Evolutionary conservation across 306 rosid genomes (phyloP).

Genomic region (Bauhinia variegata): DNA sequence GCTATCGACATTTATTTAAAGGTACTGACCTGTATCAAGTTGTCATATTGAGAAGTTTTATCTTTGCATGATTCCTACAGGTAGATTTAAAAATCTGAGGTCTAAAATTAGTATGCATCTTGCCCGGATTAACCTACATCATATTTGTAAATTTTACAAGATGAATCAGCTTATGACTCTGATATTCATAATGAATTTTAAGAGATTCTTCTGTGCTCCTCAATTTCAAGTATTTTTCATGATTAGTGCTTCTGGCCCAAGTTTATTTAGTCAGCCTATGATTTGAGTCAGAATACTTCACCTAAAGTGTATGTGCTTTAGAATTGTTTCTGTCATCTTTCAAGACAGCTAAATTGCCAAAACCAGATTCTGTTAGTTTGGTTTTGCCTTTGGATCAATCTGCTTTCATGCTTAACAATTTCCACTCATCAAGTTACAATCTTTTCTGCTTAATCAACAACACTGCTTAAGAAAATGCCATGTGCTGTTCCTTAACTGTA

Average conservation of each 20-base stretch:
- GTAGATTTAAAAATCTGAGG: neutral
- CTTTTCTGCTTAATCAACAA: neutral
- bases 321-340: neutral
- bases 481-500: slow-evolving; percentile 8
- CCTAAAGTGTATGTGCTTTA: slow-evolving; percentile 4
- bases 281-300: slow-evolving; percentile 9
- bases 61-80: neutral
- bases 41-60: neutral
- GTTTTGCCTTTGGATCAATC: neutral
- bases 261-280: slow-evolving; percentile 16
- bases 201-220: neutral
- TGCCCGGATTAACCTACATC: slow-evolving; percentile 2
- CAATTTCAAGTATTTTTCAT: neutral
- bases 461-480: slow-evolving; percentile 2
- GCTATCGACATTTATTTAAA: slow-evolving; percentile 91
- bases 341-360: neutral
- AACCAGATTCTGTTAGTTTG: slow-evolving; percentile 11
- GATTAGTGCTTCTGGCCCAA: neutral
- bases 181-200: no score
- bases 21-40: slow-evolving; percentile 50
- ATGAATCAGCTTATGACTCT: no score
- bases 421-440: neutral
- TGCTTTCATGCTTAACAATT: neutral
- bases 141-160: neutral
- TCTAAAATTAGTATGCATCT: neutral